Evolutionary conservation across 2,329 filamentous ascomycete genomes (phyloP), one percentile per base, ranked within the genome.

Genomic region (Ophiocordyceps camponoti-rufipedis): DNA sequence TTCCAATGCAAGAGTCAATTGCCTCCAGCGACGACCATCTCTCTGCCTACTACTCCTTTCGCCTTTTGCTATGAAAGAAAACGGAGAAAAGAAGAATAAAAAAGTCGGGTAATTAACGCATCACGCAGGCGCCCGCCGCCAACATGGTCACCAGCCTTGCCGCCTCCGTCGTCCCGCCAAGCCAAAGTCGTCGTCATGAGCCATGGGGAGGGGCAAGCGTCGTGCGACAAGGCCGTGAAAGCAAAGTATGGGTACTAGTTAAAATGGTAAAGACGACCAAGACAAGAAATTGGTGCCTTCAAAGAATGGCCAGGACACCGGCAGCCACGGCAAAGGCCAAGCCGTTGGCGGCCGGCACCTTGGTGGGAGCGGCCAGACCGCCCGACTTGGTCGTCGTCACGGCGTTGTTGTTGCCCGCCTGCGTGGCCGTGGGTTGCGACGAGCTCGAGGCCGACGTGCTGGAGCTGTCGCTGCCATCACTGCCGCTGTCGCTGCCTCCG

Each of bases 271-370:
- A 42, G 5, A 42, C 40, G 54, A 46, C 19, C 19, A 42, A 28
- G 19, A 23, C 12, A 28, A 29, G 11, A 28, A 28, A 8, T 8
- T 14, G 14, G 12, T 4, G 7, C 14, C 19, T 45, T 48, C 67
- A 74, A 54, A 75, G 56, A 52, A 69, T 71, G 51, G 71, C 72
- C 49, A 75, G 58, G 41, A 75, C 55, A 46, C 70, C 72, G 41
- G 71, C 56, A 48, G 70, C 73, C 39, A 68, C 64, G 32, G 64
- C 68, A 7, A 68, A 69, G 19, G 57, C 61, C 40, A 63, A 65
- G 43, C 68, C 68, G 48, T 68, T 68, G 53, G 66, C 59, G 13
- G 48, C 56, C 29, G 62, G 59, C 40, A 66, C 70, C 49, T 69
- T 60, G 44, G 65, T 64, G 52, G 63, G 57, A 44, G 58, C 63